Percentiles rank a stretch among this genome's conserved stretches.
Evolutionary conservation across 2,329 filamentous ascomycete species (phyloP).

Genomic region (Didymella pinodella): DNA sequence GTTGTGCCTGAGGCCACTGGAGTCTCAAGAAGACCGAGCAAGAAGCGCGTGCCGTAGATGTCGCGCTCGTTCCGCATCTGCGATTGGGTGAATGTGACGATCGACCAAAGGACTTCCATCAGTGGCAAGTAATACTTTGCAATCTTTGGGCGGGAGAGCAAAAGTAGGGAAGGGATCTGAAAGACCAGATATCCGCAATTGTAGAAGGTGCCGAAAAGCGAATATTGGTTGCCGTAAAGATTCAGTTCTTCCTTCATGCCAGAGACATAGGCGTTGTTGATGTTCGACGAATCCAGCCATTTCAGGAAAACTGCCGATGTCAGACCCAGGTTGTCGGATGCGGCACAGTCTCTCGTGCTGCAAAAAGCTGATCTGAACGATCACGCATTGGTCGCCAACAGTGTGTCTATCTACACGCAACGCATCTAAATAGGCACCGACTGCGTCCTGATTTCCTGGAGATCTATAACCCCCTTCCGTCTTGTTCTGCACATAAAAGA

Average conservation of each 20-base stretch:
- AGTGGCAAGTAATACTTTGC: slow-evolving; percentile 50
- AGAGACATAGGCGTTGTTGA: slow-evolving; percentile 57
- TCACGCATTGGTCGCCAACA: too few species aligned
- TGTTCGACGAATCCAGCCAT: slow-evolving; percentile 50
- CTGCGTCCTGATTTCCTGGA: too few species aligned
- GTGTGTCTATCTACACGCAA: too few species aligned
- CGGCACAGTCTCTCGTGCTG: neutral
- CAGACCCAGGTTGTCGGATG: slow-evolving; percentile 7
- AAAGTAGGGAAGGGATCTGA: slow-evolving; percentile 49
- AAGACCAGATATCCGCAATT: slow-evolving; percentile 52
- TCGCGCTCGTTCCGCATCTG: slow-evolving; percentile 50
- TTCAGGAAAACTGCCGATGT: slow-evolving; percentile 47
- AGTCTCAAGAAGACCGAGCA: slow-evolving; percentile 49
- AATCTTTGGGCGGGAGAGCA: slow-evolving; percentile 50
- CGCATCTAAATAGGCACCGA: too few species aligned
- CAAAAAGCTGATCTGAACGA: too few species aligned
- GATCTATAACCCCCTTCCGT: too few species aligned
- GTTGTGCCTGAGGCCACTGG: slow-evolving; percentile 49
- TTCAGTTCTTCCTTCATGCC: slow-evolving; percentile 45
- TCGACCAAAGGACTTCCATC: slow-evolving; percentile 53
- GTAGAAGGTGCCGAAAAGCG: slow-evolving; percentile 56
- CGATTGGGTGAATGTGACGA: slow-evolving; percentile 52
- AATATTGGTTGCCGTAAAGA: slow-evolving; percentile 66
- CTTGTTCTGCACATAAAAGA: too few species aligned
- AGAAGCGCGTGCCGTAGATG: slow-evolving; percentile 52